phyloP scores from a whole-genome alignment of 257 asterid species.

The Nicotiana paniculata region DNA sequence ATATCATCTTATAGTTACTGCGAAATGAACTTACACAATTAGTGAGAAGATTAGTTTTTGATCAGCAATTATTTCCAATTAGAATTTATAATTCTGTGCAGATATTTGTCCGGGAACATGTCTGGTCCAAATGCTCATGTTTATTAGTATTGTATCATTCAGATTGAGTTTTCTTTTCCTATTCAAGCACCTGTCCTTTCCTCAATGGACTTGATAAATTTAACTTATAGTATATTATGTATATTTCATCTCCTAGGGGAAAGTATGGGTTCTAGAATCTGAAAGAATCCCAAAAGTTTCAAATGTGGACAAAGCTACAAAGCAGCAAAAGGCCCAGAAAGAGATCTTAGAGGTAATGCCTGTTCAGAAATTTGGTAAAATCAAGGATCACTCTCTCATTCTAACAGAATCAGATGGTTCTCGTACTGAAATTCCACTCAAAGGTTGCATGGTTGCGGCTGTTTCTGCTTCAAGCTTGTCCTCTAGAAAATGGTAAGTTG shows the following conservation, averaged over 20 bases:
- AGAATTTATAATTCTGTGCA: neutral
- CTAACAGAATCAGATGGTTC: conserved; percentile 65
- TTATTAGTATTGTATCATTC: neutral
- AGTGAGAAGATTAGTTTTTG: neutral
- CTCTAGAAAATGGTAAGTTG: conserved; percentile 68
- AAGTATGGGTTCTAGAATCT: conserved; percentile 73
- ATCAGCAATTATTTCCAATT: neutral
- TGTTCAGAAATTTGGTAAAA: conserved; percentile 51
- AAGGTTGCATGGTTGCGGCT: conserved; percentile 64
- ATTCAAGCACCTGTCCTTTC: neutral
- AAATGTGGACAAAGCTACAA: conserved; percentile 34
- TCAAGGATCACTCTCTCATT: conserved; percentile 49
- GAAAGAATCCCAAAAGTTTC: conserved; percentile 51
- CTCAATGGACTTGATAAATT: neutral
- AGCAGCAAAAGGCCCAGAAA: conserved; percentile 56
- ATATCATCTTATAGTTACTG: neutral
- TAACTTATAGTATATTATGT: neutral
- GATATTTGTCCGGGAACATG: neutral
- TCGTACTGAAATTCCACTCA: conserved; percentile 52
- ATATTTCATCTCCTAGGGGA: conserved; percentile 41
- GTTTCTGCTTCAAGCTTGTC: conserved; percentile 75
- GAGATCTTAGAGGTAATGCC: conserved; percentile 74
- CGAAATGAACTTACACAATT: neutral
- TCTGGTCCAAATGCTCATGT: neutral
- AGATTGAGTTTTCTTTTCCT: neutral